Percentiles rank a stretch among this genome's conserved stretches.
These are phyloP conservation scores for Sabuloglossum arenarium DNA, from an alignment of 495 filamentous ascomycete genomes.

Conservation along the genomic window DNA sequence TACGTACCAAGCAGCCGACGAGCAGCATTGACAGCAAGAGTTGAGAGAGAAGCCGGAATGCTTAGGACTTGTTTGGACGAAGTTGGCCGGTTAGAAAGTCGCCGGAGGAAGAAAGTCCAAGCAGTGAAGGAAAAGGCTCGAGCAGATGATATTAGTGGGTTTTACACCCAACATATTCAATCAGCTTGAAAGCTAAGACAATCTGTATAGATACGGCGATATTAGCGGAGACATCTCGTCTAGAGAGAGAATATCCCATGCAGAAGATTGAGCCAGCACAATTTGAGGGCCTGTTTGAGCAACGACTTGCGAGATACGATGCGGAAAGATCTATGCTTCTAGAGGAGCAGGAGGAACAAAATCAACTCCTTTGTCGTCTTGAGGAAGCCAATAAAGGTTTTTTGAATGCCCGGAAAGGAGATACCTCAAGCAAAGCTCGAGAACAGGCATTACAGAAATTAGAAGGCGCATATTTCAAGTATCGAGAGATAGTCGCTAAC, in stretches of 20 bases:
- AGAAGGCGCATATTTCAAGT: constrained; percentile 84
- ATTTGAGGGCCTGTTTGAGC: constrained; percentile 81
- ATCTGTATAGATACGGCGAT: constrained; percentile 38
- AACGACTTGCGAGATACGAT: constrained; percentile 61
- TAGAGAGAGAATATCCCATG: constrained; percentile 73
- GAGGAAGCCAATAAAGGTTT: constrained; percentile 62
- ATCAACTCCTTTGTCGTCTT: constrained; percentile 43
- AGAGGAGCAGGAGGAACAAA: constrained; percentile 57
- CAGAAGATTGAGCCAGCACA: constrained; percentile 65
- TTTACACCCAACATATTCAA: not conserved
- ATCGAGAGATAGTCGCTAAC: constrained; percentile 83
- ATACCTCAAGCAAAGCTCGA: constrained; percentile 52
- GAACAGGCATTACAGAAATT: constrained; percentile 73
- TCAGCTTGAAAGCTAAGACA: not conserved
- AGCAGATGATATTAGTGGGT: constrained; percentile 70
- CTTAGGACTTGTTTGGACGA: constrained; percentile 66
- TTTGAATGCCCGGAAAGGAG: constrained; percentile 44
- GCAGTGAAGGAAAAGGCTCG: constrained; percentile 71
- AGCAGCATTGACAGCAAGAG: constrained; percentile 51
- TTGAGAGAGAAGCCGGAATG: constrained; percentile 57
- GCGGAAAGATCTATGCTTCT: constrained; percentile 45
- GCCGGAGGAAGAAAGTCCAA: constrained; percentile 74
- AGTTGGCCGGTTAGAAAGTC: constrained; percentile 56
- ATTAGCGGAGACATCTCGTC: constrained; percentile 54
- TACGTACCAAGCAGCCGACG: constrained; percentile 74